These are phyloP conservation scores for Jamesozyma spencerorum DNA, from an alignment of 805 yeast genomes.

Conservation along the genomic window DNA sequence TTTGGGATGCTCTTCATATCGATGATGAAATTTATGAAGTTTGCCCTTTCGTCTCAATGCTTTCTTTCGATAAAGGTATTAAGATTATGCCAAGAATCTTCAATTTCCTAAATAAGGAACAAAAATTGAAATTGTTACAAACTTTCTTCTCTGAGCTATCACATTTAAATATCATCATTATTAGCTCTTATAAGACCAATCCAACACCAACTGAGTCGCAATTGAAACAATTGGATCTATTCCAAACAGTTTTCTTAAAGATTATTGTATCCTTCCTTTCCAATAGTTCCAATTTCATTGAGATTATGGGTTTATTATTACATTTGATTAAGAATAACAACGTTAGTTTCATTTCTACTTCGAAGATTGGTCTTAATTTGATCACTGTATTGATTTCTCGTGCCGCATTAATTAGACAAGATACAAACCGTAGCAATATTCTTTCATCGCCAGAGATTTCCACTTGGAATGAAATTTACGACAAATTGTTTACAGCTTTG, in stretches of 20 bases:
- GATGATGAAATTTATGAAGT: constrained; percentile 50
- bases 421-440: constrained; percentile 38
- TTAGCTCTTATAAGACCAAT: constrained; percentile 70
- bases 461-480: constrained; percentile 74
- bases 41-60: constrained; percentile 74
- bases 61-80: constrained; percentile 79
- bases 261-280: constrained; percentile 75
- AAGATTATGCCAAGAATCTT: constrained; percentile 82
- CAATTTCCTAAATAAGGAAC: constrained; percentile 69
- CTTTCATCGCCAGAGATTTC: constrained; percentile 35
- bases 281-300: constrained; percentile 63
- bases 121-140: constrained; percentile 66
- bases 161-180: constrained; percentile 63
- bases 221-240: constrained; percentile 58
- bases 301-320: constrained; percentile 67
- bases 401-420: constrained; percentile 86
- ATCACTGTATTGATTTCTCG: constrained; percentile 86
- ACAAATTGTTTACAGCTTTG: constrained; percentile 65
- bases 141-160: constrained; percentile 73
- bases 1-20: constrained; percentile 75
- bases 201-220: constrained; percentile 44
- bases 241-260: constrained; percentile 73
- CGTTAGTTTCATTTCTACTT: constrained; percentile 44
- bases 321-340: constrained; percentile 63
- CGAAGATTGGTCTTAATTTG: constrained; percentile 75